A percentile compares a stretch with the other conserved stretches of the same genome.
Conservation (phyloP, 352 stramenopile species). For the Thalassiosira allenii region DNA sequence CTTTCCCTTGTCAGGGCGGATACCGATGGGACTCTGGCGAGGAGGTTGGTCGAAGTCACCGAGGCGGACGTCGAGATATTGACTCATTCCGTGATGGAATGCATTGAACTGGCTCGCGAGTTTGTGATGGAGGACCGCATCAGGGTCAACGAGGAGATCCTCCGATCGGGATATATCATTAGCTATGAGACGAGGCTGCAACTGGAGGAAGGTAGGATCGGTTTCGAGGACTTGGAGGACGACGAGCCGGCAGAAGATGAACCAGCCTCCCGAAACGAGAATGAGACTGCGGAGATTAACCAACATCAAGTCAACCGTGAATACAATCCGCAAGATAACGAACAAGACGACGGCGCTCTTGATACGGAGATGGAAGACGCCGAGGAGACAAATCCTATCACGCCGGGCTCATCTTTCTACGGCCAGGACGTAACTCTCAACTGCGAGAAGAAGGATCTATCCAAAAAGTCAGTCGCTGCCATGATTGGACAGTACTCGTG, state of each 20-base stretch:
- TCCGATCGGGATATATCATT: slow-evolving; percentile 21
- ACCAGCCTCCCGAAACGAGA: not conserved
- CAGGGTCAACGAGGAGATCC: not conserved
- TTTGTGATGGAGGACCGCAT: not conserved
- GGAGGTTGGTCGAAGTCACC: slow-evolving; percentile 3
- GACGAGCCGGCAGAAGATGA: not conserved
- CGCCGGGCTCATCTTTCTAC: slow-evolving; percentile 2
- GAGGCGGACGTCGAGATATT: not conserved
- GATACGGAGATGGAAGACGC: no score
- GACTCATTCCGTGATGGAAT: slow-evolving; percentile 19
- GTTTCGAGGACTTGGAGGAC: not conserved
- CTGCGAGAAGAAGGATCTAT: not conserved
- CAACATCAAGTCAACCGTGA: not conserved
- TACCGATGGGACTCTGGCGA: not conserved
- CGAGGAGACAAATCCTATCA: no score
- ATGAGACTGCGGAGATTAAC: not conserved
- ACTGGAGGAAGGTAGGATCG: not conserved
- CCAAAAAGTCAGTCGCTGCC: not conserved
- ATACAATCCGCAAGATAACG: not conserved
- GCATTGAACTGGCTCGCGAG: not conserved
- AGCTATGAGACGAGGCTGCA: slow-evolving; percentile 1
- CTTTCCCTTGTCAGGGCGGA: not conserved
- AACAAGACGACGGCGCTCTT: no score
- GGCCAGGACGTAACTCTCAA: slow-evolving; percentile 14
- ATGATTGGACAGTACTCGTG: slow-evolving; percentile 20